Conservation (phyloP, 164 flowering plant genomes). For the Sedum album region DNA sequence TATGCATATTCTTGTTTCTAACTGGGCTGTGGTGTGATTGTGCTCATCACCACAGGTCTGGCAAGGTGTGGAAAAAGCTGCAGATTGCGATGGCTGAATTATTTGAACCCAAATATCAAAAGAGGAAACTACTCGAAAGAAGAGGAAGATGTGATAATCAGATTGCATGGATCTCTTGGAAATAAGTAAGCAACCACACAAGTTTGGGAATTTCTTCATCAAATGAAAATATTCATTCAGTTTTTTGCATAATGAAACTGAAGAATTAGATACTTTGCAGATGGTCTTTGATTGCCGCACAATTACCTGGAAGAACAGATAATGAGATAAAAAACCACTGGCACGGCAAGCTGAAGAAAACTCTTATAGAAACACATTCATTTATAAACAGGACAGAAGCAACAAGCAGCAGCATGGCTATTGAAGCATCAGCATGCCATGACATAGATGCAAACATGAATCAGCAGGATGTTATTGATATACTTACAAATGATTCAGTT, state of each 20-base stretch:
- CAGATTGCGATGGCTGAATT: conserved; percentile 10
- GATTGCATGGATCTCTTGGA: conserved; percentile 1
- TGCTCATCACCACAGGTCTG: not conserved
- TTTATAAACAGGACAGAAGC: not conserved
- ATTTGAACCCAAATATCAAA: conserved; percentile 4
- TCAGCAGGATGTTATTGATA: not conserved
- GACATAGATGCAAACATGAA: not conserved
- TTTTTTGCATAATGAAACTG: not conserved
- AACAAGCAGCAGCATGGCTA: not conserved
- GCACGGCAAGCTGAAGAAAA: conserved; percentile 6
- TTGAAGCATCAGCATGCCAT: not conserved
- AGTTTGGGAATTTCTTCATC: not conserved
- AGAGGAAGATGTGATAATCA: conserved; percentile 5
- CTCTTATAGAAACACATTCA: not conserved
- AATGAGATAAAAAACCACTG: conserved; percentile 10
- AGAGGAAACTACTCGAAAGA: conserved; percentile 7
- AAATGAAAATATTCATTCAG: not conserved
- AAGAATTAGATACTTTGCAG: not conserved
- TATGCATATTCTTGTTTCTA: not conserved
- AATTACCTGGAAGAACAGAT: conserved; percentile 8
- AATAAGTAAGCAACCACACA: not conserved
- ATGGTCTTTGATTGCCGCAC: conserved; percentile 5
- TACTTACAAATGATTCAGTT: not conserved
- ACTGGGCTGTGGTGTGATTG: not conserved
- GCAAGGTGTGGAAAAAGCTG: conserved; percentile 10